Evolutionary conservation across 768 basidiomycete genomes (phyloP), one percentile per base, ranked within the genome.

Genomic region (Gymnopilus junonius): DNA sequence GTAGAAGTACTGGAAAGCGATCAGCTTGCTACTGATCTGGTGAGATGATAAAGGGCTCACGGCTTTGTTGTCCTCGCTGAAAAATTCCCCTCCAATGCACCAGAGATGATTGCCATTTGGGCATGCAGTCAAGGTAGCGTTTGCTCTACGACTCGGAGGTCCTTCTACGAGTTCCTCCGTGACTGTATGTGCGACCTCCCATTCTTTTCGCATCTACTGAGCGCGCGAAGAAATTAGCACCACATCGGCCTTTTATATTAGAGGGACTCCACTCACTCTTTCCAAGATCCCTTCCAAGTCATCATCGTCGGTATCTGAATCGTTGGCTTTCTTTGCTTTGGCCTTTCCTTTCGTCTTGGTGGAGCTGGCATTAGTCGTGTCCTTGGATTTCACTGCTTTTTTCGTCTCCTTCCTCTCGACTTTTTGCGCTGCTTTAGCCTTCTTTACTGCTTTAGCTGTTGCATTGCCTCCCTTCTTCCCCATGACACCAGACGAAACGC

Each of bases 31-130:
- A 59, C 23, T 55, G 11, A 29, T n/a, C 25, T 2, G 40, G 32
- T 25, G 45, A 2, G 50, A 25, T 51, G 59, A 10, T 14, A 4
- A n/a, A 45, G 14, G 3, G 75, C 79, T 46, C 65, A 93, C 90
- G 15, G 93, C 90, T 71, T 87, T 91, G 11, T 87, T 87, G 63
- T 96, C 95, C 48, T 95, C 93, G 62, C 87, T 88, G 71, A 95
- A 96, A 73, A 88, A 94, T 71, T 95, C 94, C 6, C 93, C 93
- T 0, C 93, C 93, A 34, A 94, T 89, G 63, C 83, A 90, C 91
- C 91, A 96, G 0, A 95, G 78, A 73, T 94, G 84, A 64, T 89
- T 91, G 45, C 92, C 92, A 58, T 81, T 87, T 0, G 94, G 94
- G 75, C 91, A 94, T 0, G 92, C 77, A 0, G 90, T 91, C 15